These are phyloP conservation scores for Hyphopichia homilentoma DNA, from an alignment of 805 yeast species.

Conservation along the genomic window DNA sequence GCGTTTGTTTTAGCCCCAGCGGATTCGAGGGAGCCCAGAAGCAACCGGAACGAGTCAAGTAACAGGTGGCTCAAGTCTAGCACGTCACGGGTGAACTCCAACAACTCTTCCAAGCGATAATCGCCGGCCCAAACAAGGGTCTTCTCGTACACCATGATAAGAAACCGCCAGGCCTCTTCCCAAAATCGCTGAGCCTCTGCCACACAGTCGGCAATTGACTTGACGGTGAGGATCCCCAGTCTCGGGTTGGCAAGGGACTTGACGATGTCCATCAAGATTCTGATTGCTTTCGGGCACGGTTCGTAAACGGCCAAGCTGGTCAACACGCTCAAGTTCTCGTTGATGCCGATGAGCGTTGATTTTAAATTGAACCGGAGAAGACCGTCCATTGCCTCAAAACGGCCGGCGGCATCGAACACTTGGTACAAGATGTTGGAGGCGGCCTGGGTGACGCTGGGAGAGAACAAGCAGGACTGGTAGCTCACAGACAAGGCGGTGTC, in stretches of 20 bases:
- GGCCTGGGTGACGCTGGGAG: constrained; percentile 64
- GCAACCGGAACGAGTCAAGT: constrained; percentile 59
- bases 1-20: constrained; percentile 6
- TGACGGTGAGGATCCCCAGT: constrained; percentile 45
- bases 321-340: constrained; percentile 41
- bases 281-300: constrained; percentile 71
- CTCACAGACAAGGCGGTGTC: constrained; percentile 48
- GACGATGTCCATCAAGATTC: constrained; percentile 71
- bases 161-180: constrained; percentile 68
- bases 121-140: constrained; percentile 74
- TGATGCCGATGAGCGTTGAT: constrained; percentile 47
- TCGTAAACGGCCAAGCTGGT: constrained; percentile 52
- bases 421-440: constrained; percentile 72
- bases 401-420: constrained; percentile 64
- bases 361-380: constrained; percentile 43
- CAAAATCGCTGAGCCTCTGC: constrained; percentile 45
- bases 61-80: constrained; percentile 71
- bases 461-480: constrained; percentile 70
- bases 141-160: constrained; percentile 61
- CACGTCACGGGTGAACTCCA: constrained; percentile 84
- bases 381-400: constrained; percentile 68
- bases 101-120: constrained; percentile 52
- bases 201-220: constrained; percentile 8
- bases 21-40: constrained; percentile 15
- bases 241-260: constrained; percentile 63